phyloP scores from a whole-genome alignment of 345 rosid genomes.

The Fremontodendron californicum region DNA sequence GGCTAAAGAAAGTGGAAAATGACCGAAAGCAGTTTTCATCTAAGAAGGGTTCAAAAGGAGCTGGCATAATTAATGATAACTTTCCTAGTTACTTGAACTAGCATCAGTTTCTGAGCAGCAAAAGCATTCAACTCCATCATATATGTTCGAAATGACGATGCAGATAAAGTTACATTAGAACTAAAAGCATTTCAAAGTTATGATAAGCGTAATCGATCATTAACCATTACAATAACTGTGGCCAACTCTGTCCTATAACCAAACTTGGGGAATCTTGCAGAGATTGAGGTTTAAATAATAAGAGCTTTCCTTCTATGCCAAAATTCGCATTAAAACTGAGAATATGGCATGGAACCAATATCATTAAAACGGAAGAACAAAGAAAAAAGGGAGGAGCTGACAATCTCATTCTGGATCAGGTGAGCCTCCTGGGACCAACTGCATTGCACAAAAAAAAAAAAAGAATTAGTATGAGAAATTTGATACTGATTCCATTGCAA shows the following conservation, averaged over 20 bases:
- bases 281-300: not conserved
- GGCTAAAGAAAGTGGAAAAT: too few species aligned
- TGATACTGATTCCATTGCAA: not conserved
- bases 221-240: not conserved
- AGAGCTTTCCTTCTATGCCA: not conserved
- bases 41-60: too few species aligned
- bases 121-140: not conserved
- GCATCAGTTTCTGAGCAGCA: not conserved
- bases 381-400: not conserved
- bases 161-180: not conserved
- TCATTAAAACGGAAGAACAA: not conserved
- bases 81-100: not conserved
- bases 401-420: conserved; percentile 50
- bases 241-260: conserved; percentile 4
- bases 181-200: not conserved
- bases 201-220: not conserved
- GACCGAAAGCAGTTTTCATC: too few species aligned
- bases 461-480: conserved; percentile 12
- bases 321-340: not conserved
- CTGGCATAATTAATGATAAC: not conserved
- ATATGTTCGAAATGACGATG: not conserved
- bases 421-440: conserved; percentile 95
- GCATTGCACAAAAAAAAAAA: conserved; percentile 32
- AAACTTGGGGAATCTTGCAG: not conserved
- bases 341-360: not conserved